Percentiles rank a stretch among this genome's conserved stretches.
phyloP scores from a whole-genome alignment of 345 rosid species.

The Eucalyptus microcorys region DNA sequence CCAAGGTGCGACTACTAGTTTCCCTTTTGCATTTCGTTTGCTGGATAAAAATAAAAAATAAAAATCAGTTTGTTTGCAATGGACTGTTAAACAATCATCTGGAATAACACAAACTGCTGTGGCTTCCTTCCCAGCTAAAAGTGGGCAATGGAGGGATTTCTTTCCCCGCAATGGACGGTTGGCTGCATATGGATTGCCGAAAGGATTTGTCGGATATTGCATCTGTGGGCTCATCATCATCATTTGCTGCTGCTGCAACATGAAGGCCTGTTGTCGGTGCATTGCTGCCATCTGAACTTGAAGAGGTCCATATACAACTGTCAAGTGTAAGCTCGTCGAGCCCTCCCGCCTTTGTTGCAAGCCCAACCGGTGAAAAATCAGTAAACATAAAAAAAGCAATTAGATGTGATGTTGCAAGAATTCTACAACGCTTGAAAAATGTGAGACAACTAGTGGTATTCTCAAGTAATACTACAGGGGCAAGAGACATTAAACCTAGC shows the following conservation, averaged over 20 bases:
- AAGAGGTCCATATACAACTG: constrained; percentile 57
- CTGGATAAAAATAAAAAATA: not conserved
- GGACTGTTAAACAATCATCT: not conserved
- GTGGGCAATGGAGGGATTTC: constrained; percentile 33
- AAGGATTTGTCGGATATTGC: constrained; percentile 39
- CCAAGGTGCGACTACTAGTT: constrained; percentile 25
- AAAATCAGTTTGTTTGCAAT: not conserved
- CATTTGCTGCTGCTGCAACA: constrained; percentile 61
- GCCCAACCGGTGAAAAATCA: not conserved
- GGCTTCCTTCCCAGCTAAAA: constrained; percentile 7
- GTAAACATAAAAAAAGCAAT: not conserved
- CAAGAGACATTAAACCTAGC: not conserved
- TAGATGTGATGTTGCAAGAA: not conserved
- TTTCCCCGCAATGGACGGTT: constrained; percentile 30
- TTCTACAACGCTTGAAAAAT: not conserved
- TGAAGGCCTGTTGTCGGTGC: constrained; percentile 57
- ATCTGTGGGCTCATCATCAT: constrained; percentile 49
- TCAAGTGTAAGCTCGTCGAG: constrained; percentile 84
- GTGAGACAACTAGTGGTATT: not conserved
- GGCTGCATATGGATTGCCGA: constrained; percentile 32
- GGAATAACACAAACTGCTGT: not conserved
- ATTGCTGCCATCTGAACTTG: constrained; percentile 61
- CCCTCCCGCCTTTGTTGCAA: constrained; percentile 56
- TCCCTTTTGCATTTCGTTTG: not conserved
- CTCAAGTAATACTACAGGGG: not conserved